Percentiles rank a stretch among this genome's conserved stretches.
These are phyloP conservation scores for Hymenochaete sp. DNA, from an alignment of 1,284 basidiomycete species.

Conservation along the genomic window DNA sequence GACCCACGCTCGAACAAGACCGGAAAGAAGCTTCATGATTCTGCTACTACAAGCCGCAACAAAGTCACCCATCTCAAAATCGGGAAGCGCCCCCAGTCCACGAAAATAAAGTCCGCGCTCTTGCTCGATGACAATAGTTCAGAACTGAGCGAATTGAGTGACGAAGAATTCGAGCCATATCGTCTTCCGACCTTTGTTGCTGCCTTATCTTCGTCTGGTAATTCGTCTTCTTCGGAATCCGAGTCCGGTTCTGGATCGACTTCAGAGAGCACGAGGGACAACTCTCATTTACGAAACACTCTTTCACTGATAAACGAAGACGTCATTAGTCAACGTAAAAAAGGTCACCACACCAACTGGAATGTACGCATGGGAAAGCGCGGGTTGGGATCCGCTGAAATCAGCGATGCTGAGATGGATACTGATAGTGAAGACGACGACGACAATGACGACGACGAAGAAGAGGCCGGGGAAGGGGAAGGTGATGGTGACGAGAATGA, in stretches of 20 bases:
- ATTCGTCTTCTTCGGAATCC: conserved; percentile 25
- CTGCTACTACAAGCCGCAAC: conserved; percentile 12
- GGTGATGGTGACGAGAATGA: conserved; percentile 36
- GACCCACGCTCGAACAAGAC: conserved; percentile 8
- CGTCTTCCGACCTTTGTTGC: conserved; percentile 63
- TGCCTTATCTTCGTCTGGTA: conserved; percentile 39
- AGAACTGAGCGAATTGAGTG: conserved; percentile 27
- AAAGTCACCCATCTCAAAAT: conserved; percentile 7
- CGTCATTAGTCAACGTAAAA: conserved; percentile 34
- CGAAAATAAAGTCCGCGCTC: conserved; percentile 26
- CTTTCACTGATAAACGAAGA: conserved; percentile 47
- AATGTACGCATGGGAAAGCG: conserved; percentile 58
- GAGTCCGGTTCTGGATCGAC: conserved; percentile 38
- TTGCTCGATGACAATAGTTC: conserved; percentile 27
- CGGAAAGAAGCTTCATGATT: conserved; percentile 12
- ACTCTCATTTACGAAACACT: conserved; percentile 32
- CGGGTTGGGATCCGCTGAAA: conserved; percentile 48
- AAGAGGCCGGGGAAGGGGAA: conserved; percentile 32
- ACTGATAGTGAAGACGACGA: conserved; percentile 44
- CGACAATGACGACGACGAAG: conserved; percentile 44
- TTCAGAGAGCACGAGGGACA: conserved; percentile 52
- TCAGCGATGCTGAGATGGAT: conserved; percentile 45
- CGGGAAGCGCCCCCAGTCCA: conserved; percentile 25
- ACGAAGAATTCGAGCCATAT: conserved; percentile 27
- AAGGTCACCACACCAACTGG: conserved; percentile 48